Conservation (phyloP, 176 grass and related monocot genomes). For the Canna indica region DNA sequence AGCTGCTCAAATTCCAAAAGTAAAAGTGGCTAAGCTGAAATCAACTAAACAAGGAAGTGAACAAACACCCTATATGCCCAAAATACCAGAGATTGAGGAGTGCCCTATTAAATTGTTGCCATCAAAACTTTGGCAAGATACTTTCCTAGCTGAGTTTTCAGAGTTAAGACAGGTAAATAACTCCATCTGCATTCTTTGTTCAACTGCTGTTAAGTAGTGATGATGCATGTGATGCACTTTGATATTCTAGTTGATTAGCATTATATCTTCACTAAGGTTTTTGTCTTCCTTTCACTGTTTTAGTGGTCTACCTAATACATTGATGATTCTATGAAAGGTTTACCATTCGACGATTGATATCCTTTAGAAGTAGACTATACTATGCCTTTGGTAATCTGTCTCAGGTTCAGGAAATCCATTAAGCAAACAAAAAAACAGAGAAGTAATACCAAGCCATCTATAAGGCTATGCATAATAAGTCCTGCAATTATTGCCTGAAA, state of each 20-base stretch:
- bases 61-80: conserved; percentile 80
- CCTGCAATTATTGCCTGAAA: too few relatives aligned
- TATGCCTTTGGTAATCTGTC: too few relatives aligned
- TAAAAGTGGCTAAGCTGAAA: conserved; percentile 68
- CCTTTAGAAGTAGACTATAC: too few relatives aligned
- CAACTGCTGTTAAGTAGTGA: background rate
- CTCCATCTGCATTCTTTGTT: background rate
- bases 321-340: too few relatives aligned
- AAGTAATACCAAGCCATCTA: too few relatives aligned
- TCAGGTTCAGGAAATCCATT: too few relatives aligned
- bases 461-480: too few relatives aligned
- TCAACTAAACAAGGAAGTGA: conserved; percentile 33
- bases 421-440: too few relatives aligned
- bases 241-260: background rate
- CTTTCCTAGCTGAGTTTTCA: conserved; percentile 40
- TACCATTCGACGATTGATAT: too few relatives aligned
- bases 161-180: conserved; percentile 46
- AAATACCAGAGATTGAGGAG: conserved; percentile 61
- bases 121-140: conserved; percentile 59
- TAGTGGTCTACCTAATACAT: too few relatives aligned
- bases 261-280: too few relatives aligned
- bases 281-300: too few relatives aligned
- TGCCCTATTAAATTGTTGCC: conserved; percentile 45
- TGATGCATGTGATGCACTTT: background rate
- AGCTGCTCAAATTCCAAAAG: conserved; percentile 70